phyloP scores from a whole-genome alignment of 2,329 filamentous ascomycete species.

The Trichoderma semiorbis region DNA sequence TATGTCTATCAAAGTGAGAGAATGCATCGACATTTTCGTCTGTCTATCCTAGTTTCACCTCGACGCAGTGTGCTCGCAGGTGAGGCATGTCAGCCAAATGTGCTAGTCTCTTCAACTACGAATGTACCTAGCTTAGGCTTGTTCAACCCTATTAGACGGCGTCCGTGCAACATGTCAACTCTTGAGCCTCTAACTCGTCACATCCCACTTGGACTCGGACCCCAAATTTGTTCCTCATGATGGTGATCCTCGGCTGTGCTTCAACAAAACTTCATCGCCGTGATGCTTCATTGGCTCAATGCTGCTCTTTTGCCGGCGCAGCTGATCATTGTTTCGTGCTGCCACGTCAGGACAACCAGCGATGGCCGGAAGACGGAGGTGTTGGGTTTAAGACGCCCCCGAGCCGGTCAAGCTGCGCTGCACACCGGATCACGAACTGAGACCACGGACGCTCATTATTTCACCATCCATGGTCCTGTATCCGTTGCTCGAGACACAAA shows the following conservation, averaged over 20 bases:
- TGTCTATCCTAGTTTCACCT: background rate
- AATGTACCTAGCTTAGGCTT: background rate
- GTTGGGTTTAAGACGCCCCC: background rate
- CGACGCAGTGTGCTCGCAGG: background rate
- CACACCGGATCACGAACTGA: background rate
- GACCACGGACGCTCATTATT: background rate
- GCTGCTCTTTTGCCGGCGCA: slow-evolving; percentile 10
- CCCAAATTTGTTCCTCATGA: slow-evolving; percentile 6
- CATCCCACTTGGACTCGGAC: background rate
- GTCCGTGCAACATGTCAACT: slow-evolving; percentile 13
- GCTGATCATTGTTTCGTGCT: slow-evolving; percentile 18
- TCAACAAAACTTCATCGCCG: slow-evolving; percentile 1
- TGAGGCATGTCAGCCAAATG: background rate
- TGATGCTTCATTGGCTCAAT: slow-evolving; percentile 13
- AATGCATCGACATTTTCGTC: background rate
- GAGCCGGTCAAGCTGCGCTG: slow-evolving; percentile 6
- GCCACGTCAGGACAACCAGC: slow-evolving; percentile 19
- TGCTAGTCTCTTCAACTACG: background rate
- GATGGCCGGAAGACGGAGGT: background rate
- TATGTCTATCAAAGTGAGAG: background rate
- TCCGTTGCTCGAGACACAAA: background rate
- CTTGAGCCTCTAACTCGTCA: slow-evolving; percentile 15
- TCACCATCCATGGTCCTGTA: background rate
- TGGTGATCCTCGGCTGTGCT: slow-evolving; percentile 15
- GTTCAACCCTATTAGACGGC: slow-evolving; percentile 1